Conservation (phyloP, 2,329 filamentous ascomycete genomes). For the Dactylellina drechsleri region DNA sequence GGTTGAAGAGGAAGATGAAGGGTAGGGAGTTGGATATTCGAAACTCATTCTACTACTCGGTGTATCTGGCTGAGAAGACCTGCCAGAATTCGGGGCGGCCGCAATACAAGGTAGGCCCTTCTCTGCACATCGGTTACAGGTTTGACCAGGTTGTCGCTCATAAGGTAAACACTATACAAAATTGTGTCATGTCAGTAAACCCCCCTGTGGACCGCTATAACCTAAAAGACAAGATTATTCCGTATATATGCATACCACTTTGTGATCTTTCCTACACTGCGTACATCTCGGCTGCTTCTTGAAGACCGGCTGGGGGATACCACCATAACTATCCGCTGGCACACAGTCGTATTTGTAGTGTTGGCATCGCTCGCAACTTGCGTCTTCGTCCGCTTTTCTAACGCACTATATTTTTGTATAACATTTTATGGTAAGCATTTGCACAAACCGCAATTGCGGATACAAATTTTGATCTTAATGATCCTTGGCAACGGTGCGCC, state of each 20-base stretch:
- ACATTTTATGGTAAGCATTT: neutral
- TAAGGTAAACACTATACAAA: slow-evolving; percentile 43
- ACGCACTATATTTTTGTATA: slow-evolving; percentile 30
- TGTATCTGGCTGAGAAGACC: slow-evolving; percentile 46
- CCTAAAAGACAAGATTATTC: neutral
- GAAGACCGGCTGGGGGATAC: slow-evolving; percentile 51
- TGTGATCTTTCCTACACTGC: slow-evolving; percentile 51
- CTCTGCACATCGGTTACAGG: slow-evolving; percentile 49
- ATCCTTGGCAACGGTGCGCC: slow-evolving; percentile 21
- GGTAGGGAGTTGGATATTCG: slow-evolving; percentile 47
- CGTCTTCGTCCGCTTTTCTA: slow-evolving; percentile 42
- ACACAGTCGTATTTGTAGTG: slow-evolving; percentile 54
- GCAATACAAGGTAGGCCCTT: slow-evolving; percentile 48
- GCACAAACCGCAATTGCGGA: neutral
- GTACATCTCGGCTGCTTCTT: slow-evolving; percentile 53
- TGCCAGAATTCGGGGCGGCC: slow-evolving; percentile 45
- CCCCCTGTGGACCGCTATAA: too few relatives aligned
- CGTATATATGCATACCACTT: slow-evolving; percentile 44
- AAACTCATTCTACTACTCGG: slow-evolving; percentile 45
- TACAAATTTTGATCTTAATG: slow-evolving; percentile 9
- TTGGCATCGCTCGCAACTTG: slow-evolving; percentile 49
- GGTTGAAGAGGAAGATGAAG: slow-evolving; percentile 22
- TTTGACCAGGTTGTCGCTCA: slow-evolving; percentile 46
- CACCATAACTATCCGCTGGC: slow-evolving; percentile 51
- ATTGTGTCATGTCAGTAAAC: too few relatives aligned